A percentile compares a stretch with the other conserved stretches of the same genome.
Evolutionary conservation across 1,284 basidiomycete species (phyloP).

Genomic region (Melanopsichium pennsylvanicum): DNA sequence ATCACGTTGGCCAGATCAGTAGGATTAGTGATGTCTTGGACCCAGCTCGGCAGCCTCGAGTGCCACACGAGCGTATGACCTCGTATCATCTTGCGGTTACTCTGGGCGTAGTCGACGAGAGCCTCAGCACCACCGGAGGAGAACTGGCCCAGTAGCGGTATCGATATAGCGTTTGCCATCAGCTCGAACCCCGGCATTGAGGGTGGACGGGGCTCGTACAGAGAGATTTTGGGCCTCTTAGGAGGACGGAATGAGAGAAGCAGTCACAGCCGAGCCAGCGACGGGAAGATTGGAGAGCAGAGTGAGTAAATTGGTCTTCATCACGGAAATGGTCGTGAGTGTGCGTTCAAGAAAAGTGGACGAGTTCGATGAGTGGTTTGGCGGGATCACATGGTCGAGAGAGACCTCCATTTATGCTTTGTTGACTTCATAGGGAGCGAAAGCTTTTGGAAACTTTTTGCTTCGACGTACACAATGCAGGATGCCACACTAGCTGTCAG

Average conservation of each 20-base stretch:
- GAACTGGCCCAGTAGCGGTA: conserved; percentile 11
- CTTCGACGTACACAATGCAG: too few relatives aligned
- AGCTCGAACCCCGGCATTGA: conserved; percentile 9
- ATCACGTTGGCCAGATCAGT: conserved; percentile 21
- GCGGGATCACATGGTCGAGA: too few relatives aligned
- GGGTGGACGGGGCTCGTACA: conserved; percentile 3
- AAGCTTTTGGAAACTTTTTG: too few relatives aligned
- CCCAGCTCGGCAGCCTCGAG: conserved; percentile 14
- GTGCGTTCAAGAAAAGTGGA: neutral
- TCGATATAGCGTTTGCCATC: conserved; percentile 9
- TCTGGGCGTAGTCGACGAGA: conserved; percentile 19
- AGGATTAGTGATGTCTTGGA: conserved; percentile 12
- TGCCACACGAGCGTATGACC: conserved; percentile 27
- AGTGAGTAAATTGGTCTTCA: conserved; percentile 25
- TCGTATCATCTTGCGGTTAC: conserved; percentile 18
- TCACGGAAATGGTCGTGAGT: neutral
- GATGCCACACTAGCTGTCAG: too few relatives aligned
- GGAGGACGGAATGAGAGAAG: conserved; percentile 10
- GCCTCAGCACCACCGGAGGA: conserved; percentile 11
- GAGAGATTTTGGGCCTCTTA: neutral
- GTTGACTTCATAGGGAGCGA: too few relatives aligned
- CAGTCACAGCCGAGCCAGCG: conserved; percentile 2
- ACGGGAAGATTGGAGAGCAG: conserved; percentile 10
- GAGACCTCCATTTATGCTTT: too few relatives aligned
- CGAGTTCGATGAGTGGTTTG: too few relatives aligned